Evolutionary conservation across 306 rosid genomes (phyloP).

Genomic region (Geum urbanum): DNA sequence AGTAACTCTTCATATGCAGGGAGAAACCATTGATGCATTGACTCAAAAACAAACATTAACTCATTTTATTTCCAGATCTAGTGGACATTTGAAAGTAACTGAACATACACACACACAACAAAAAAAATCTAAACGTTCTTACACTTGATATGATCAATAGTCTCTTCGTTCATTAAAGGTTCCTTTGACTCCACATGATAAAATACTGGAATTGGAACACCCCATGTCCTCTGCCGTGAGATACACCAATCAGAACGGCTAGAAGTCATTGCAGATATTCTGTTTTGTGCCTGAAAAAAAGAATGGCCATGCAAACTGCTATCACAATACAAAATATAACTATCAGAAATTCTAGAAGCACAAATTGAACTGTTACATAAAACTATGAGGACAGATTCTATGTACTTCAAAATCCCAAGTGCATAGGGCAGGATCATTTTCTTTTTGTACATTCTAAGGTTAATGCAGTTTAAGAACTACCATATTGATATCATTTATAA

Average conservation of each 20-base stretch:
- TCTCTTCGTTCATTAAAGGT: conserved; percentile 93
- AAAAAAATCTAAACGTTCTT: conserved; percentile 25
- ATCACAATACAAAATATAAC: background rate
- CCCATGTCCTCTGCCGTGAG: conserved; percentile 99
- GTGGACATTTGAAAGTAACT: background rate
- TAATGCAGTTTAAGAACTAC: background rate
- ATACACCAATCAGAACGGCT: conserved; percentile 97
- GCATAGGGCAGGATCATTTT: background rate
- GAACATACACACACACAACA: background rate
- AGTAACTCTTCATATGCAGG: conserved; percentile 4
- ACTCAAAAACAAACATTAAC: background rate
- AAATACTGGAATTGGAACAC: conserved; percentile 98
- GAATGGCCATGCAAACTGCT: conserved; percentile 23
- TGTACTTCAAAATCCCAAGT: background rate
- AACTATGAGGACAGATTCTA: background rate
- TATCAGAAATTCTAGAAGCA: background rate
- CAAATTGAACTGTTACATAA: background rate
- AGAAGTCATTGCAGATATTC: conserved; percentile 91
- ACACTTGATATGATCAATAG: conserved; percentile 75
- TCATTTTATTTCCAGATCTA: background rate
- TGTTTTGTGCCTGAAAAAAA: conserved; percentile 76
- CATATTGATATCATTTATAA: too few relatives aligned
- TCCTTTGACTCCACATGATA: conserved; percentile 76
- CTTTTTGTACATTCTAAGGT: background rate
- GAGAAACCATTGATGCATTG: conserved; percentile 16